Base-by-base conservation (phyloP, 768 basidiomycete species). In the Tulasnella sp. region DNA sequence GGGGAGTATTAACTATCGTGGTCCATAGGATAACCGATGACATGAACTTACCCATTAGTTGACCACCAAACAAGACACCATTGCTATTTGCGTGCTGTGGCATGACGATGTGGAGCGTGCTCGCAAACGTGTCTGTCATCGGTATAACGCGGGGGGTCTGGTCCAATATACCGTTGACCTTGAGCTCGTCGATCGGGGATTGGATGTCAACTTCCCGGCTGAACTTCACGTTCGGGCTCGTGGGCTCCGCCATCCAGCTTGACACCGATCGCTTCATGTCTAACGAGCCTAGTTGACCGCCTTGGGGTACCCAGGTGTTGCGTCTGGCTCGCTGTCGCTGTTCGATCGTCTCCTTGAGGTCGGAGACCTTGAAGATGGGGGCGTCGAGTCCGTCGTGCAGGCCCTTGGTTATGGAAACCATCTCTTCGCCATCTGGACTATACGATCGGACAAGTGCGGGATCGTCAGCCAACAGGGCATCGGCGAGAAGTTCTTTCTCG, bases 11-110 rank as follows among this genome's bases (percentile, higher is more conserved):
- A 40, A 27, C 29, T 34, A 7, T 27, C n/a, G n/a, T 27, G 48
- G 7, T 29, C 5, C 6, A 27, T 34, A 29, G 9, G 12, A 27
- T n/a, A 31, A 27, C 17, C 6, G 9, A 7, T n/a, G 34, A 32
- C n/a, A 15, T 32, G 7, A 9, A 27, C 57, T 52, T 25, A 58
- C 57, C 57, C 57, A 58, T 58, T 12, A 58, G 35, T 25, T 58
- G 57, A 14, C 57, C 57, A 39, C 57, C 57, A 50, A 58, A 58
- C 3, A 58, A 49, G 9, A 58, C 48, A n/a, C 57, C 57, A 12
- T 14, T 45, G 29, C 55, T 57, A 36, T 57, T 57, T 31, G 55
- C 55, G 31, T 57, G 55, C 31, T 58, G 57, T 2, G 57, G 57
- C 45, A 58, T 49, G 5, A 58, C 57, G 7, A 58, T 58, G 23